A percentile compares a stretch with the other conserved stretches of the same genome.
These are phyloP conservation scores for Xerocomus cyaneibrunnescens DNA, from an alignment of 1,284 basidiomycete genomes.

Conservation along the genomic window DNA sequence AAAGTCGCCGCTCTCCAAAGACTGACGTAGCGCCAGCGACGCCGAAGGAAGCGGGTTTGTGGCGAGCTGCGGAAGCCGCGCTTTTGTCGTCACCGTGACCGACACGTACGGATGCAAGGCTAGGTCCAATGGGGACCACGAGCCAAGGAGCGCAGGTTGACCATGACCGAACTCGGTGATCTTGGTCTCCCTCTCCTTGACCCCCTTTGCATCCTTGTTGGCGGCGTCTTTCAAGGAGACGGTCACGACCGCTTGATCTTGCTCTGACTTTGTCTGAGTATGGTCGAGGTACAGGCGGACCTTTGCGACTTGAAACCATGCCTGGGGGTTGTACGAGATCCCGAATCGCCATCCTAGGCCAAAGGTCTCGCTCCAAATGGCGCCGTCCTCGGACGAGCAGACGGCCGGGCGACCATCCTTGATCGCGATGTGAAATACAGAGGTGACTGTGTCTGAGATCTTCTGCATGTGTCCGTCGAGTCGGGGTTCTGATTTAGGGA, in stretches of 20 bases:
- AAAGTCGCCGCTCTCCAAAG: slow-evolving; percentile 30
- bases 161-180: slow-evolving; percentile 32
- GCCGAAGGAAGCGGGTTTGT: slow-evolving; percentile 20
- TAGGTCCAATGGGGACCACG: slow-evolving; percentile 20
- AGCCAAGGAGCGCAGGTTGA: slow-evolving; percentile 24
- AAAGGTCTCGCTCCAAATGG: slow-evolving; percentile 31
- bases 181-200: slow-evolving; percentile 15
- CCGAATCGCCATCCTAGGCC: slow-evolving; percentile 33
- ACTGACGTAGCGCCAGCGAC: slow-evolving; percentile 23
- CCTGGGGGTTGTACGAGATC: slow-evolving; percentile 14
- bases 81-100: slow-evolving; percentile 23
- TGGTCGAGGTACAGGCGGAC: slow-evolving; percentile 32
- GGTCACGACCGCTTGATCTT: slow-evolving; percentile 20
- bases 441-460: slow-evolving; percentile 29
- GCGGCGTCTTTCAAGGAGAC: slow-evolving; percentile 11
- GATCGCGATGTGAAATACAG: slow-evolving; percentile 27
- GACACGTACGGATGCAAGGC: slow-evolving; percentile 23
- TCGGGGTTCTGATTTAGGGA: not conserved
- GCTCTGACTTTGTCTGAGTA: slow-evolving; percentile 21
- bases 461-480: slow-evolving; percentile 21
- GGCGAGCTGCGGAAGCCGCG: slow-evolving; percentile 8
- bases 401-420: slow-evolving; percentile 20
- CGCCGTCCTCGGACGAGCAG: slow-evolving; percentile 12
- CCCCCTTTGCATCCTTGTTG: slow-evolving; percentile 1
- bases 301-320: slow-evolving; percentile 31